Evolutionary conservation across 129 eudicot species (phyloP), one percentile per base, ranked within the genome.

Genomic region (Ambrosia artemisiifolia): DNA sequence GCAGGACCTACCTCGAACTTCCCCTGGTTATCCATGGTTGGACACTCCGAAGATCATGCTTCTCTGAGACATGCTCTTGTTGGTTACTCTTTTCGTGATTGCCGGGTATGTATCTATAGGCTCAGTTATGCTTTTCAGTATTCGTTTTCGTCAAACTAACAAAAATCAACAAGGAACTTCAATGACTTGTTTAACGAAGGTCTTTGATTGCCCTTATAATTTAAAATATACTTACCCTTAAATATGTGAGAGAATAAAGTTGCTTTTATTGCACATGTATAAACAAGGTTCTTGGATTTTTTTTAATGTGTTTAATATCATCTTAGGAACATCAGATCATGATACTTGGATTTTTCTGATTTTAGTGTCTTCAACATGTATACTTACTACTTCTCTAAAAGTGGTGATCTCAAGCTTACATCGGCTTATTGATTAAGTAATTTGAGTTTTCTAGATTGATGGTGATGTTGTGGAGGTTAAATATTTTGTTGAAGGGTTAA

Each of bases 1-100:
- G 80, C 82, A 93, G 98, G 98, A 93, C 65, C 77, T 93, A 11
- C 95, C 96, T 2, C 83, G 98, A 73, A 93, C 98, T 32, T 93
- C 89, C 66, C 98, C 98, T 55, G 96, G 98, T 61, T 96, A 93
- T 75, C 92, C 98, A 51, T 93, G 98, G 98, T 82, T 93, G 82
- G 98, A 93, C 77, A 93, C 98, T 54, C 85, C 6, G 98, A 87
- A 80, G 98, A 96, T 35, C 98, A 93, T 79, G 95, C 98, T 78
- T 82, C 96, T 75, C 82, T 93, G 9, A 88, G 98, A 70, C 98
- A 96, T 6, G 96, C 89, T 76, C 98, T 93, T 84, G 98, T 93
- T 12, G 98, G 82, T 34, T 93, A 93, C 83, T 89, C 98, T 43
- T 93, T 93, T 63, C 95, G 98, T 42, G 98, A 93, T 82, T 93